Base-by-base conservation (phyloP, 129 eudicot genomes). In the Chrysanthemum lavandulifolium region DNA sequence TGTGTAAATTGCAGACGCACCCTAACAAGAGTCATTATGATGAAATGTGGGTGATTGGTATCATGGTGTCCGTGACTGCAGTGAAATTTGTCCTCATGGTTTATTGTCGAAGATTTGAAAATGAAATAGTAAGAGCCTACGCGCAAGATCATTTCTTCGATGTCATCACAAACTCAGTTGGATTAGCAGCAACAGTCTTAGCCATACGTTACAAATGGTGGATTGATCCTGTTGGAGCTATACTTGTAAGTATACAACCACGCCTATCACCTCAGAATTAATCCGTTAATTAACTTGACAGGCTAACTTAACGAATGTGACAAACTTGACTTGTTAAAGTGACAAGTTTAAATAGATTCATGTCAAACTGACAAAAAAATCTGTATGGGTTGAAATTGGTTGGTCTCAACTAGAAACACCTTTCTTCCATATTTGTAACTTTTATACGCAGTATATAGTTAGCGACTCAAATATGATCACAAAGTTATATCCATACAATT, bases 121-220 rank as follows among this genome's bases (percentile, higher is more conserved):
- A 90, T 36, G 93, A 86, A 83, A 90, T 94, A 7, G 91, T 94
- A n/a, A 81, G 87, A 79, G 98, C 98, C 16, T 93, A 89, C 47
- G 98, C 98, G 16, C 98, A 85, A 61, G 98, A 93, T 76, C 98
- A 93, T 77, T 84, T 87, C 36, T 93, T 93, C 23, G 98, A 93
- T 43, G 98, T 93, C 53, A 69, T 93, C 64, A 93, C 98, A 49
- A 93, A 93, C 84, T 90, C 97, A 5, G 71, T 93, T 51, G 98
- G 98, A 6, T 78, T 93, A 70, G 87, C 70, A 49, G 80, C 98
- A 68, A 92, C 97, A 16, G 84, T 90, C 53, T 80, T 93, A 45
- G 98, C 98, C 21, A 51, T 93, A 60, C 84, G 71, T 6, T 93
- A 36, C 85, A 31, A 58, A 73, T 90, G 98, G 98, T 93, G 98